Conservation (phyloP, 805 yeast species). For the Myxozyma kluyveri region DNA sequence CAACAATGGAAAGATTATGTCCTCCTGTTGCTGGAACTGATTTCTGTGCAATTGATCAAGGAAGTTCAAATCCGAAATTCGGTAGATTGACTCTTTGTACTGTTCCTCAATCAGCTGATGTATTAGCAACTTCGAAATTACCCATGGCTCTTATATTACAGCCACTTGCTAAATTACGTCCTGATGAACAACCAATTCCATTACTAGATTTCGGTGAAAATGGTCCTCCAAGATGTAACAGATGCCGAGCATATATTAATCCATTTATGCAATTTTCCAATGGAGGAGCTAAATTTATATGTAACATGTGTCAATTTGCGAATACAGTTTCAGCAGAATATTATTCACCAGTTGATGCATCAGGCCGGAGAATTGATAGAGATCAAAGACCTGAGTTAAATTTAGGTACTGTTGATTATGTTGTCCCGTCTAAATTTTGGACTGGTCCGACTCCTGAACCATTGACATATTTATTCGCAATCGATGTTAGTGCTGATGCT, state of each 20-base stretch:
- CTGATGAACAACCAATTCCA: slow-evolving; percentile 52
- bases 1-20: slow-evolving; percentile 69
- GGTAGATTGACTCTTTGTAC: slow-evolving; percentile 77
- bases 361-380: slow-evolving; percentile 63
- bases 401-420: slow-evolving; percentile 79
- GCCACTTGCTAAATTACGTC: slow-evolving; percentile 71
- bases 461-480: slow-evolving; percentile 66
- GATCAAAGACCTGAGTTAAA: slow-evolving; percentile 69
- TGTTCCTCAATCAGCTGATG: slow-evolving; percentile 69
- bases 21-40: slow-evolving; percentile 83
- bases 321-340: slow-evolving; percentile 69
- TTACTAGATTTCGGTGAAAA: slow-evolving; percentile 56
- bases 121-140: slow-evolving; percentile 65
- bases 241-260: slow-evolving; percentile 88
- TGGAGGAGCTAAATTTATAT: slow-evolving; percentile 61
- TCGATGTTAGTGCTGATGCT: slow-evolving; percentile 66
- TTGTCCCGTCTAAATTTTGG: slow-evolving; percentile 74
- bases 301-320: slow-evolving; percentile 84
- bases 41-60: slow-evolving; percentile 72
- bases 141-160: slow-evolving; percentile 79
- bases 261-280: slow-evolving; percentile 70
- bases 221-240: slow-evolving; percentile 84
- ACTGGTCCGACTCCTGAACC: slow-evolving; percentile 45
- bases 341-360: slow-evolving; percentile 56
- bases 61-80: slow-evolving; percentile 76